phyloP scores from a whole-genome alignment of 2,329 filamentous ascomycete species.

The Fusarium sterilihyphosum region DNA sequence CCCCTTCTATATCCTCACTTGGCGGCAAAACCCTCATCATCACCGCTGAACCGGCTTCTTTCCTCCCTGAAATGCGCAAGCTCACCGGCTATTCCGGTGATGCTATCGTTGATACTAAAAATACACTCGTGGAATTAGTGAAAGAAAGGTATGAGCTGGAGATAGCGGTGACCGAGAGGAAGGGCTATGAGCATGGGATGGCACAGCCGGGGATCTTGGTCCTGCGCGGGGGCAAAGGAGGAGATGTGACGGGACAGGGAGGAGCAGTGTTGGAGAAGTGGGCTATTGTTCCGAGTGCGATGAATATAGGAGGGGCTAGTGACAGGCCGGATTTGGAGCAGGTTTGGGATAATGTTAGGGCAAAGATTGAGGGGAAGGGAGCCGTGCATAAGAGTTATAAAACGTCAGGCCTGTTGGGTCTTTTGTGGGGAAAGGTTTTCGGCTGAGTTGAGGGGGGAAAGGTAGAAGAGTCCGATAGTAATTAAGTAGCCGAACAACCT shows the following conservation, averaged over 20 bases:
- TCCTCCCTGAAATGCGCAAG: background rate
- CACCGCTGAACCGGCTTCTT: background rate
- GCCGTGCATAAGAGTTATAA: background rate
- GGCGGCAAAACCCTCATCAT: background rate
- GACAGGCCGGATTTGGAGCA: background rate
- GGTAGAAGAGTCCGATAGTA: background rate
- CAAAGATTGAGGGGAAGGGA: background rate
- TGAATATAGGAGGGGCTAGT: background rate
- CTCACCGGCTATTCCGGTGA: background rate
- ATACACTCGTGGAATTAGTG: background rate
- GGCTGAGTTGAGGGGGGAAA: background rate
- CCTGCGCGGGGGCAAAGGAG: background rate
- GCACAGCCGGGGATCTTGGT: background rate
- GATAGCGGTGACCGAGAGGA: background rate
- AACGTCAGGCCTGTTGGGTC: background rate
- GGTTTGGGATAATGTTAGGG: background rate
- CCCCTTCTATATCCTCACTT: background rate
- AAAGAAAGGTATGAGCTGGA: background rate
- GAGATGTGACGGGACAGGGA: background rate
- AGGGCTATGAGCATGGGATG: background rate
- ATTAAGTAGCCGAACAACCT: too few relatives aligned
- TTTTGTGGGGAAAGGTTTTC: background rate
- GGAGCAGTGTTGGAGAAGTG: background rate
- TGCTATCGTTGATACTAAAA: background rate
- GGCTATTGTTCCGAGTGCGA: background rate